Evolutionary conservation across 2,329 filamentous ascomycete genomes (phyloP).

Genomic region (Beauveria caledonica): DNA sequence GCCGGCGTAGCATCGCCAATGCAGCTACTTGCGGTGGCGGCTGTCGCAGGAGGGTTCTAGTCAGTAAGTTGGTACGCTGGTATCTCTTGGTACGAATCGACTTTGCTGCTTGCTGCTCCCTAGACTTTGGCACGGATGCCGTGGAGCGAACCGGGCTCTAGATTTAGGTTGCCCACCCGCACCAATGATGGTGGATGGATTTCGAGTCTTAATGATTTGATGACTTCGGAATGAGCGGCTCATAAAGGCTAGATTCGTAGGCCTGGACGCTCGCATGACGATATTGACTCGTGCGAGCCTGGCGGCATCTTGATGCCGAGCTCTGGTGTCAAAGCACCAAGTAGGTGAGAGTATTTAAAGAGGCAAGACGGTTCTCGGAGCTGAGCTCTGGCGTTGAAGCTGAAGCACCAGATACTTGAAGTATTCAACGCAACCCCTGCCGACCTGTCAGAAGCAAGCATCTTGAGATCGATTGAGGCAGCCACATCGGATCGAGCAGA

Average conservation of each 20-base stretch:
- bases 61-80: neutral
- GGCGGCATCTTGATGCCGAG: neutral
- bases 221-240: neutral
- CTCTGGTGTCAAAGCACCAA: neutral
- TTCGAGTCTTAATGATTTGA: neutral
- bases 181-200: neutral
- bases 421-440: too few species aligned
- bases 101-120: neutral
- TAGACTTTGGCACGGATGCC: neutral
- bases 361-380: neutral
- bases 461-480: neutral
- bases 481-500: neutral
- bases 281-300: neutral
- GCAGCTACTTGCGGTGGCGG: neutral
- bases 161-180: neutral
- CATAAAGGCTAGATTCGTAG: neutral
- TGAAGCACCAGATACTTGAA: too few species aligned
- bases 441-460: neutral
- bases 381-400: too few species aligned
- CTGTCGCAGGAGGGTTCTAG: neutral
- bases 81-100: neutral
- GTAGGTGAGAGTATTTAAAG: neutral
- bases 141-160: neutral
- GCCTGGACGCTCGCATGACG: neutral
- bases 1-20: slow-evolving; percentile 5